Base-by-base conservation (phyloP, 2,329 filamentous ascomycete genomes). In the Fusarium algeriense region DNA sequence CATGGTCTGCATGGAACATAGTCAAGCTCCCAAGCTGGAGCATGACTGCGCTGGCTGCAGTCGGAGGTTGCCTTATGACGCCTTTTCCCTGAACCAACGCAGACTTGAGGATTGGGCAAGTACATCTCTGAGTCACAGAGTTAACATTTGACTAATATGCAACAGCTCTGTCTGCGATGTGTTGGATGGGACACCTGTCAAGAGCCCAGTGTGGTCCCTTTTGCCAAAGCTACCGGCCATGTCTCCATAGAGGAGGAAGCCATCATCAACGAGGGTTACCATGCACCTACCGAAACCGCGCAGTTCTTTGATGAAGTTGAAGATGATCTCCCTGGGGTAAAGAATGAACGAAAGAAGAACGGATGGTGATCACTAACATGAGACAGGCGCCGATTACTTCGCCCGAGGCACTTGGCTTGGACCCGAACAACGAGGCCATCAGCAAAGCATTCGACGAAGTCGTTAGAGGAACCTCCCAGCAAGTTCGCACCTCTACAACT, bases 1-100 rank as follows among this genome's bases (percentile, higher is more conserved):
- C 32, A 83, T 83, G 80, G 75, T 75, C 1, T 83, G 82, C 49
- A 74, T 74, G 11, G 77, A 80, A 7, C 82, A 83, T 55, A 73
- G 75, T 1, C 41, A 37, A 41, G 65, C 77, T 4, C 48, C 56
- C 8, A 57, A 71, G 1, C 40, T 48, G 5, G 78, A 82, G 63
- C 48, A 79, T 12, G 64, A 63, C 3, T 84, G 82, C 53, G 69
- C 76, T 6, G 48, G 80, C 1, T 84, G 82, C 55, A 41, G 60
- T 3, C 40, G 77, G 12, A 66, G 73, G 20, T 79, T 79, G 48
- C 64, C 75, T 1, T 49, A 74, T 5, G 67, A 77, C 1, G 53
- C 78, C 1, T 84, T 81, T 38, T 68, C 46, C 80, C 75, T 53
- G 77, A 79, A 58, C 73, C 54, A 34, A 71, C 66, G 12, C 76